A percentile compares a stretch with the other conserved stretches of the same genome.
These are phyloP conservation scores for Trametes coccinea DNA, from an alignment of 768 basidiomycete species.

Conservation along the genomic window DNA sequence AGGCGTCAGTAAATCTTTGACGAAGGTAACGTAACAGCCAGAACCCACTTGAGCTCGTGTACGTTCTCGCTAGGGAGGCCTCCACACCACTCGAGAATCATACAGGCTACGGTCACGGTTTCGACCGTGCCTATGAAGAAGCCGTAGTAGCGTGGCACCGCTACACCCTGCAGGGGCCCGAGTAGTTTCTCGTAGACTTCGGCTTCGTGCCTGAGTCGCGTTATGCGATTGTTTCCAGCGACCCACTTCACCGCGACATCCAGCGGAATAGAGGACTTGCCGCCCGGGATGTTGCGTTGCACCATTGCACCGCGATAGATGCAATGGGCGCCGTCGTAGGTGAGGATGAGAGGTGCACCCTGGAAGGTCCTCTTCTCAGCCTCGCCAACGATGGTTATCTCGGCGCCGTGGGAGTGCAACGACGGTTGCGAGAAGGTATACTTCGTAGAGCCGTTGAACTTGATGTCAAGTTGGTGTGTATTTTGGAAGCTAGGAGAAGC, in stretches of 20 bases:
- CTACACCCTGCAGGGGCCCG: slow-evolving; percentile 36
- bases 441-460: not conserved
- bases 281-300: not conserved
- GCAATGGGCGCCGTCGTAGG: slow-evolving; percentile 16
- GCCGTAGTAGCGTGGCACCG: slow-evolving; percentile 42
- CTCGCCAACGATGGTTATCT: slow-evolving; percentile 6
- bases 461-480: not conserved
- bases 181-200: slow-evolving; percentile 38
- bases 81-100: slow-evolving; percentile 43
- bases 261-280: not conserved
- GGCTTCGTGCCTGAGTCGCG: slow-evolving; percentile 35
- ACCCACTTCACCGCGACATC: slow-evolving; percentile 24
- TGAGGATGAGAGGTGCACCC: slow-evolving; percentile 6
- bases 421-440: slow-evolving; percentile 7
- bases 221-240: slow-evolving; percentile 18
- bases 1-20: not conserved
- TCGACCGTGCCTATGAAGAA: slow-evolving; percentile 34
- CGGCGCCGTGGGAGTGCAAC: not conserved
- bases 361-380: not conserved
- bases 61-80: slow-evolving; percentile 17
- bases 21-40: not conserved
- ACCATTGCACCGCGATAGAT: slow-evolving; percentile 15
- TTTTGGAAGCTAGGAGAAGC: not conserved
- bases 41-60: slow-evolving; percentile 18
- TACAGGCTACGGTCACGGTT: slow-evolving; percentile 33